Evolutionary conservation across 495 filamentous ascomycete species (phyloP).

Genomic region (Aspergillus hancockii): DNA sequence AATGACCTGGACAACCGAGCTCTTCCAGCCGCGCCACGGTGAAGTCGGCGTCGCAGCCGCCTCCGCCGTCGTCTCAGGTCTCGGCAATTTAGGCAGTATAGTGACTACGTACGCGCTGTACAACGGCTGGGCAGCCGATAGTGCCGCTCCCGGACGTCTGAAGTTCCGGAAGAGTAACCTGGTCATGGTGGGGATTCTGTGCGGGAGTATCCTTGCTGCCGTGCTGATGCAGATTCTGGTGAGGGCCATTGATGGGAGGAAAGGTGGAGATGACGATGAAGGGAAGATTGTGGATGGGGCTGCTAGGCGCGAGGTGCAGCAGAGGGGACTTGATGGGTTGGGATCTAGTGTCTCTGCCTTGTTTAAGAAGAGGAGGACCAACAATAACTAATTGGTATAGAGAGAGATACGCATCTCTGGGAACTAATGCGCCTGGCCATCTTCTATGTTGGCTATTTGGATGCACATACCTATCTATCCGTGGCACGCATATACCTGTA

Average conservation of each 20-base stretch:
- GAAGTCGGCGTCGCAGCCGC: constrained; percentile 93
- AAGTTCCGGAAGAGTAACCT: constrained; percentile 83
- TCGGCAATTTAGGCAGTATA: constrained; percentile 83
- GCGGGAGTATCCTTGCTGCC: constrained; percentile 71
- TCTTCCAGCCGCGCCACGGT: constrained; percentile 86
- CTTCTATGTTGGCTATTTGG: too few relatives aligned
- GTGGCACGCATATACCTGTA: too few relatives aligned
- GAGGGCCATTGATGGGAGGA: constrained; percentile 58
- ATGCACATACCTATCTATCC: too few relatives aligned
- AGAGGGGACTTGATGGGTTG: constrained; percentile 67
- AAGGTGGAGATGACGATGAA: constrained; percentile 49
- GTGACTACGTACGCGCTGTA: constrained; percentile 89
- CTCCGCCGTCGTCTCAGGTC: constrained; percentile 78
- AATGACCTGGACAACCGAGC: constrained; percentile 91
- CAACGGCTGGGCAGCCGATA: constrained; percentile 78
- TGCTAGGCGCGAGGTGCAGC: constrained; percentile 64
- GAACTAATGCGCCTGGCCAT: too few relatives aligned
- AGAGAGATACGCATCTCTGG: too few relatives aligned
- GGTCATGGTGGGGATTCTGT: constrained; percentile 84
- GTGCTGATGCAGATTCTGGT: constrained; percentile 67
- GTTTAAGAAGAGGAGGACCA: constrained; percentile 6
- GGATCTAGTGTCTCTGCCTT: constrained; percentile 24
- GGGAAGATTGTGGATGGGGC: constrained; percentile 67
- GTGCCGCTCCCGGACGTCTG: constrained; percentile 57
- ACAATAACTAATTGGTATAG: not conserved